Base-by-base conservation (phyloP, 148 eudicot species). In the Salicornia ramosissima region DNA sequence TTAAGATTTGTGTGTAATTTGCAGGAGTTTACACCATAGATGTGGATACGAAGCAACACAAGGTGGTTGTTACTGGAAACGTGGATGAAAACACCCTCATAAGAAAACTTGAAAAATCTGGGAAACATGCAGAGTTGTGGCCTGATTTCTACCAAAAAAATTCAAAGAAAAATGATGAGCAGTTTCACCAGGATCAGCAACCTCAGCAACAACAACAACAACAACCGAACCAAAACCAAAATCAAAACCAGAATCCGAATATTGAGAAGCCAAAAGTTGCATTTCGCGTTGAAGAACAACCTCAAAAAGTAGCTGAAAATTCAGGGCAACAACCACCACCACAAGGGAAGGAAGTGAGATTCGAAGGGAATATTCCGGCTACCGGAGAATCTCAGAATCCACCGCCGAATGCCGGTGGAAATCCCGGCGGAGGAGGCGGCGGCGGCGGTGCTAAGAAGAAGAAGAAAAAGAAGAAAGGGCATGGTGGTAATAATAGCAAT, bases 91-190 rank as follows among this genome's bases (percentile, higher is more conserved):
- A 56, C n/a, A 74, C 82, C 71, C 45, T 91, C 45, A 70, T 91
- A 59, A 78, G 72, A 60, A 91, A 83, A 62, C 84, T 91, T 24
- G 75, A 67, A n/a, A 88, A 91, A 69, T 85, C 97, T 22, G 89
- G 91, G 13, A 91, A 88, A 74, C 84, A 83, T 25, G 97, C 95
- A 0, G 84, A 88, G 80, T 57, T 85, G 24, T 91, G 91, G 90
- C 83, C 85, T 0, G 71, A 83, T 51, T 47, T 25, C 55, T 15
- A 49, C 53, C 66, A 68, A 7, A 56, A 68, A 28, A 66, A 26
- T 2, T 53, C 69, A 29, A 72, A 74, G 47, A 70, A 69, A 33
- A 78, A 33, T 51, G 79, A 79, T 5, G 63, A 67, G 16, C n/a
- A n/a, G n/a, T n/a, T n/a, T n/a, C 74, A 79, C 50, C 43, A 68